Conservation (phyloP, 352 stramenopile genomes). For the Pythium plurisporium region DNA sequence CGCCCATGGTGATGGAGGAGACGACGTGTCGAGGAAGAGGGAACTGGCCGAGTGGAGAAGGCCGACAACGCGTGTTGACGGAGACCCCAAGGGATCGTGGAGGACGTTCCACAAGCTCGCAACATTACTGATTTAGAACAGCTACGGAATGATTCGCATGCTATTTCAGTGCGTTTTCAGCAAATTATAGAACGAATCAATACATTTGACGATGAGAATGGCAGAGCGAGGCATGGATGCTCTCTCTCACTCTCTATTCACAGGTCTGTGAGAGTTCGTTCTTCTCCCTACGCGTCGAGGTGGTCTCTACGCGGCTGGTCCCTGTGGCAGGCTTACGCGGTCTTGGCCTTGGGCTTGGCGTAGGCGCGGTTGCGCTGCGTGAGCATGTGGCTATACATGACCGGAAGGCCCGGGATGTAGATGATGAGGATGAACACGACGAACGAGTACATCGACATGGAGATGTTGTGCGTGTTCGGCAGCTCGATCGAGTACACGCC, state of each 20-base stretch:
- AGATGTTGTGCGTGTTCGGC: slow-evolving; percentile 75
- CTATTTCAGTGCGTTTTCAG: too few species aligned
- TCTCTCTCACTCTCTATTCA: too few species aligned
- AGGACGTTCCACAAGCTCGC: too few species aligned
- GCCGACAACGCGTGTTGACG: too few species aligned
- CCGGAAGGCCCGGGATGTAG: slow-evolving; percentile 69
- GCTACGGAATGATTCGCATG: neutral
- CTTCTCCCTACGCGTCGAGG: too few species aligned
- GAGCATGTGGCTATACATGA: slow-evolving; percentile 88
- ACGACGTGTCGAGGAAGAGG: neutral
- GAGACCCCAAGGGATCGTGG: too few species aligned
- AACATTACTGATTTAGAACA: neutral
- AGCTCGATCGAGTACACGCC: slow-evolving; percentile 68
- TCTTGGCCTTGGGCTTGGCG: slow-evolving; percentile 67
- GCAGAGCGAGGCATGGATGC: too few species aligned
- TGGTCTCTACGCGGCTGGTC: too few species aligned
- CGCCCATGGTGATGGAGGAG: neutral
- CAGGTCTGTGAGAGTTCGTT: too few species aligned
- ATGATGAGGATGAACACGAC: slow-evolving; percentile 64
- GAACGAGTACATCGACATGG: slow-evolving; percentile 68
- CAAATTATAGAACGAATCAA: too few species aligned
- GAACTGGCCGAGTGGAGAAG: too few species aligned
- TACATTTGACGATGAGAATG: too few species aligned
- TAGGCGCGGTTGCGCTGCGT: slow-evolving; percentile 81
- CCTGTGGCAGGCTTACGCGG: slow-evolving; percentile 29